Evolutionary conservation across 495 filamentous ascomycete species (phyloP).

Genomic region (Xylaria flabelliformis): DNA sequence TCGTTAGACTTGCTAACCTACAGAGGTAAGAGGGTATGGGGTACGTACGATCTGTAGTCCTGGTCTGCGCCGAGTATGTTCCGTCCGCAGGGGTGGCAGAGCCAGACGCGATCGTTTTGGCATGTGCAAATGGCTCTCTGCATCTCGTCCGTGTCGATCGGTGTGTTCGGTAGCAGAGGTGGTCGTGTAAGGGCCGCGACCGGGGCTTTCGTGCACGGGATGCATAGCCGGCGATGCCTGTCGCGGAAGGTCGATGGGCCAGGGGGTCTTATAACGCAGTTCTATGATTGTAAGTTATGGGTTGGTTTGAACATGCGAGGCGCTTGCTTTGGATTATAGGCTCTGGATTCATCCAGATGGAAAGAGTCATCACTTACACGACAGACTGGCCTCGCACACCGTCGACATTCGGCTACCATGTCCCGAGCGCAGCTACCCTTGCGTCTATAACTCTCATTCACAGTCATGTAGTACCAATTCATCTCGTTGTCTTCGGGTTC

Average conservation of each 20-base stretch:
- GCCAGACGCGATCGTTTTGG: conserved; percentile 66
- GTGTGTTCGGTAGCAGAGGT: conserved; percentile 35
- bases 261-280: conserved; percentile 83
- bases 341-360: background rate
- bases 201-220: conserved; percentile 70
- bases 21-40: background rate
- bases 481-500: conserved; percentile 55
- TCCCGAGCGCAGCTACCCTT: conserved; percentile 83
- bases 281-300: conserved; percentile 55
- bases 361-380: conserved; percentile 59
- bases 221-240: conserved; percentile 81
- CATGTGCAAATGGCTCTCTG: conserved; percentile 73
- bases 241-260: conserved; percentile 63
- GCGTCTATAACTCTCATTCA: conserved; percentile 54
- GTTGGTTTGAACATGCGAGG: background rate
- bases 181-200: conserved; percentile 54
- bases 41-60: conserved; percentile 65
- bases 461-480: conserved; percentile 59
- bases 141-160: conserved; percentile 51
- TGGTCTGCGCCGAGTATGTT: conserved; percentile 70
- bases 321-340: background rate
- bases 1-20: background rate
- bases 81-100: conserved; percentile 80
- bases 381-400: conserved; percentile 78
- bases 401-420: conserved; percentile 80